Evolutionary conservation across 768 basidiomycete species (phyloP).

Genomic region (Lyophyllum semitale): DNA sequence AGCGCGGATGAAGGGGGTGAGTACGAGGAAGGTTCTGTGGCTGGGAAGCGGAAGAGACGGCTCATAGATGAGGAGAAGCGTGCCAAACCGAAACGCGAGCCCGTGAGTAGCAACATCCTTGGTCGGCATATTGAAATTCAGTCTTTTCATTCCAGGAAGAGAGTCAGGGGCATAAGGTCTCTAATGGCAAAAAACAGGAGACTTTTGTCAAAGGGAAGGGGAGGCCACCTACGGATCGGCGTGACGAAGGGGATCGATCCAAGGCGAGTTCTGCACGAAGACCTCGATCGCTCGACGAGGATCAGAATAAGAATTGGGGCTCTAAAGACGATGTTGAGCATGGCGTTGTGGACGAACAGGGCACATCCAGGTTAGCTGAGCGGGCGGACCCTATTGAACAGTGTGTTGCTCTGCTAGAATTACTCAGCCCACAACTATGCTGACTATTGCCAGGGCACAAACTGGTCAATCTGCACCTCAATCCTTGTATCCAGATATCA

Average conservation of each 20-base stretch:
- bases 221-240: neutral
- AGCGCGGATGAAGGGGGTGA: neutral
- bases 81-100: constrained; percentile 1
- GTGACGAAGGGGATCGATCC: neutral
- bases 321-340: neutral
- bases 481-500: constrained; percentile 9
- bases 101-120: neutral
- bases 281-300: neutral
- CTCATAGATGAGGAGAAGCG: constrained; percentile 8
- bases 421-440: neutral
- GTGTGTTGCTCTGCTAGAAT: neutral
- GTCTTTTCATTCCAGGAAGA: neutral
- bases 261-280: neutral
- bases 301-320: neutral
- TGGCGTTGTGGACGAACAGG: neutral
- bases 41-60: constrained; percentile 13
- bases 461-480: neutral
- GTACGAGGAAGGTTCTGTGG: neutral
- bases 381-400: neutral
- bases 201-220: neutral
- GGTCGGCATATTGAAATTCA: neutral
- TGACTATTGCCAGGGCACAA: neutral
- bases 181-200: neutral
- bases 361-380: neutral
- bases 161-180: neutral